Conservation (phyloP, 768 basidiomycete species). For the Lentinula sp. region DNA sequence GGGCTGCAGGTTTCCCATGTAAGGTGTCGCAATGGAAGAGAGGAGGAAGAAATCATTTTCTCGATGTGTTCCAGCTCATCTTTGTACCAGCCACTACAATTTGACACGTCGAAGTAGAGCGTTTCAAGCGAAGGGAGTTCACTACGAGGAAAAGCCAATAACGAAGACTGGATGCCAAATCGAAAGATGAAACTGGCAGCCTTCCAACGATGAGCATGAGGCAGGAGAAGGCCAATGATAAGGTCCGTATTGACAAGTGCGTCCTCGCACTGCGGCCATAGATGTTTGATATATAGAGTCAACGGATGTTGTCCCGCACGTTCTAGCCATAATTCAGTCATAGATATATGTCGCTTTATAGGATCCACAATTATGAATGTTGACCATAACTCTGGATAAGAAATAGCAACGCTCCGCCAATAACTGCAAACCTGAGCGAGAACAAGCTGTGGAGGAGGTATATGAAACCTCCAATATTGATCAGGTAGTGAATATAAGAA, state of each 20-base stretch:
- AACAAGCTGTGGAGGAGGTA: not conserved
- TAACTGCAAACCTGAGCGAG: not conserved
- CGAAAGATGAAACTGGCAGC: not conserved
- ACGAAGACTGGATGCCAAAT: not conserved
- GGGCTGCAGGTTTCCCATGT: not conserved
- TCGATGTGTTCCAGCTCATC: not conserved
- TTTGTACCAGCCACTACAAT: not conserved
- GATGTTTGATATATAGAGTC: not conserved
- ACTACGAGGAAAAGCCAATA: not conserved
- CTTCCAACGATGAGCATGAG: not conserved
- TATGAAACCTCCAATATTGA: not conserved
- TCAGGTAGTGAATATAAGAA: not conserved
- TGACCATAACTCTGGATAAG: slow-evolving; percentile 1
- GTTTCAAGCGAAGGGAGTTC: not conserved
- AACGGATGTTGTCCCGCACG: not conserved
- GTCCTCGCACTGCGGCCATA: not conserved
- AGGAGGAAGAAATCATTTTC: not conserved
- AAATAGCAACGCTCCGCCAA: not conserved
- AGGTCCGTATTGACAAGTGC: not conserved
- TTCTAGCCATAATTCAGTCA: not conserved
- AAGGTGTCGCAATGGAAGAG: not conserved
- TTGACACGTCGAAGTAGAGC: not conserved
- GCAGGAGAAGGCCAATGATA: not conserved
- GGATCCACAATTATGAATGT: not conserved
- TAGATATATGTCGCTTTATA: not conserved